Evolutionary conservation across 768 basidiomycete species (phyloP).

Genomic region (Termitomyces eurrhizus): DNA sequence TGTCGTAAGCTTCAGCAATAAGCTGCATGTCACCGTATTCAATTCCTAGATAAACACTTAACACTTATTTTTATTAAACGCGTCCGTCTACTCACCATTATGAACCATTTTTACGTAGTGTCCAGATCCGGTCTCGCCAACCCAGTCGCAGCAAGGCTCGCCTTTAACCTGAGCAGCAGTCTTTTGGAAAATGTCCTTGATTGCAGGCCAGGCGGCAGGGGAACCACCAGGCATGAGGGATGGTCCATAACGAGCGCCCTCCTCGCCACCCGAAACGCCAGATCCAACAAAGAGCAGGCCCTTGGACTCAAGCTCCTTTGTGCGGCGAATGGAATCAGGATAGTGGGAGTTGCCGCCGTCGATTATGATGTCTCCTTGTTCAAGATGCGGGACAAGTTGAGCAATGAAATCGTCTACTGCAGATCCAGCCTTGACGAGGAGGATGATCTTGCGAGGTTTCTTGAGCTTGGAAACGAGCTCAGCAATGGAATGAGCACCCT

Average conservation of each 20-base stretch:
- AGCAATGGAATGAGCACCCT: constrained; percentile 91
- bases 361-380: constrained; percentile 97
- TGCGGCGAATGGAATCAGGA: constrained; percentile 95
- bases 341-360: constrained; percentile 99
- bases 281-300: constrained; percentile 97
- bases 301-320: constrained; percentile 89
- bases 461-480: constrained; percentile 93
- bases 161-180: constrained; percentile 93
- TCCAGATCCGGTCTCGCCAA: constrained; percentile 91
- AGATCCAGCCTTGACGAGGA: constrained; percentile 96
- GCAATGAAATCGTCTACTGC: constrained; percentile 96
- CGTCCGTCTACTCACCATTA: constrained; percentile 54
- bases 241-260: constrained; percentile 95
- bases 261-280: constrained; percentile 99
- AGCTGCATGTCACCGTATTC: constrained; percentile 99
- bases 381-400: constrained; percentile 85
- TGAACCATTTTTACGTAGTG: constrained; percentile 99
- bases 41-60: constrained; percentile 61
- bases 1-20: constrained; percentile 98
- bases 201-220: constrained; percentile 88
- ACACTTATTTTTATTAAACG: constrained; percentile 1
- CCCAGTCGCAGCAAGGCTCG: constrained; percentile 99
- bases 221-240: constrained; percentile 99
- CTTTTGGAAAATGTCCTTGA: constrained; percentile 99
- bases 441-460: constrained; percentile 92